These are phyloP conservation scores for Epichloe coenophiala DNA, from an alignment of 2,329 filamentous ascomycete genomes.

Conservation along the genomic window DNA sequence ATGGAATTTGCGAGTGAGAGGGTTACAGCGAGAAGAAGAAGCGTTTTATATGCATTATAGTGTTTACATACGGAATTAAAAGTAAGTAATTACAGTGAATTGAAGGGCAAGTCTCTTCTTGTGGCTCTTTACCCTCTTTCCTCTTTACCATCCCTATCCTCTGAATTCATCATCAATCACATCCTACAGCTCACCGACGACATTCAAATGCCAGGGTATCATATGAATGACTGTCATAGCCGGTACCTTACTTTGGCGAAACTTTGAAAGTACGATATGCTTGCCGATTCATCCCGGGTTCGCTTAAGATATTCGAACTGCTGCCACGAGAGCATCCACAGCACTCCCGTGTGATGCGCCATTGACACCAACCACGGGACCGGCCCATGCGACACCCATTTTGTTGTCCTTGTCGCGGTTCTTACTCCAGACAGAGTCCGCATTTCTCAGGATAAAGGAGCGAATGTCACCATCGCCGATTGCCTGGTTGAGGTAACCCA, in stretches of 20 bases:
- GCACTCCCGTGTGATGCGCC: constrained; percentile 51
- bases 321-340: constrained; percentile 54
- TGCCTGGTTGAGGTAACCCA: constrained; percentile 40
- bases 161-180: neutral
- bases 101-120: neutral
- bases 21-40: neutral
- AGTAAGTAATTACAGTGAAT: neutral
- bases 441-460: constrained; percentile 45
- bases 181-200: neutral
- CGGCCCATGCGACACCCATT: constrained; percentile 53
- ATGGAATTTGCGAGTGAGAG: no score
- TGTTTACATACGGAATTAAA: neutral
- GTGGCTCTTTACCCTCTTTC: neutral
- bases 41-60: neutral
- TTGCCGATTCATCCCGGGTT: neutral
- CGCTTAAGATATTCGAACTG: constrained; percentile 26
- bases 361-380: constrained; percentile 37
- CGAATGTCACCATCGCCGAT: constrained; percentile 35
- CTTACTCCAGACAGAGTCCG: constrained; percentile 50
- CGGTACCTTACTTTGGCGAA: no score
- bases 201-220: neutral
- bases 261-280: no score
- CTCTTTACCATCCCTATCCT: neutral
- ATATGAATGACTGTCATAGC: neutral
- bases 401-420: constrained; percentile 35